Conservation (phyloP, 129 eudicot genomes). For the Arctium lappa region DNA sequence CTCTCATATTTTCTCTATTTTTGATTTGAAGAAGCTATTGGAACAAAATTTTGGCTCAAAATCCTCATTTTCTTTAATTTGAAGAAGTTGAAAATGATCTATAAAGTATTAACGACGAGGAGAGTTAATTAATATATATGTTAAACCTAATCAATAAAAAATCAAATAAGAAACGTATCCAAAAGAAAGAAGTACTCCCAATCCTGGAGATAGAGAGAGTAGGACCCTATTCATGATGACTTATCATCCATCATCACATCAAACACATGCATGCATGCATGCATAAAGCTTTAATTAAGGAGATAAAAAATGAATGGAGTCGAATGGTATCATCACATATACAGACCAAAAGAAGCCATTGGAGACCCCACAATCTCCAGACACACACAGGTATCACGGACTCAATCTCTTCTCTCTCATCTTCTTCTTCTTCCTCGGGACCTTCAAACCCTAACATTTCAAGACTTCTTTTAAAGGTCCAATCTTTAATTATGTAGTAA, state of each 20-base stretch:
- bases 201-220: conserved; percentile 4
- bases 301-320: conserved; percentile 29
- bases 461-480: conserved; percentile 23
- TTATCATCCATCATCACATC: conserved; percentile 32
- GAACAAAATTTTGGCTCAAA: no score
- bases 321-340: conserved; percentile 26
- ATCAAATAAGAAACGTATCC: not conserved
- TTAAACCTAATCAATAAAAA: not conserved
- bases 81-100: no score
- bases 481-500: conserved; percentile 59
- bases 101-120: not conserved
- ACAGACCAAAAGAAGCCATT: conserved; percentile 38
- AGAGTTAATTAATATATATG: no score
- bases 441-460: conserved; percentile 29
- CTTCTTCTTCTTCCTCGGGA: conserved; percentile 7
- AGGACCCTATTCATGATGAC: conserved; percentile 24
- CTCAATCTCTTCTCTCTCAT: conserved; percentile 35
- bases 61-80: no score
- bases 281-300: conserved; percentile 21
- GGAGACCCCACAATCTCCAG: conserved; percentile 35
- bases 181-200: not conserved
- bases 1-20: no score
- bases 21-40: no score
- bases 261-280: conserved; percentile 31
- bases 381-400: conserved; percentile 53